A percentile compares a stretch with the other conserved stretches of the same genome.
Conservation (phyloP, 2,329 filamentous ascomycete species). For the Lachnellula hyalina region DNA sequence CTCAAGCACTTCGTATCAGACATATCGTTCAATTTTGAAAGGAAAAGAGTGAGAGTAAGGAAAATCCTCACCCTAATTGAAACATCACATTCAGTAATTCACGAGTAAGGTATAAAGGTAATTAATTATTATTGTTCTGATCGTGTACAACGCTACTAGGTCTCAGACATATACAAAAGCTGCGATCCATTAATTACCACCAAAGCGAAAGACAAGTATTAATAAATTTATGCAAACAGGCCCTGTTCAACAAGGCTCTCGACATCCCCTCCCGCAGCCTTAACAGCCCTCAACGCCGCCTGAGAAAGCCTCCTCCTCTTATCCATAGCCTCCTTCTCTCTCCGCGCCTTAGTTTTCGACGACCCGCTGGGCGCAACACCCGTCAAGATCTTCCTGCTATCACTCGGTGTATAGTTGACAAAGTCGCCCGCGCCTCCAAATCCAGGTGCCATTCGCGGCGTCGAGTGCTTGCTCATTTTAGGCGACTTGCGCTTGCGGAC, state of each 20-base stretch:
- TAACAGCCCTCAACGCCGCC: conserved; percentile 62
- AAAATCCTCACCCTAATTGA: too few species aligned
- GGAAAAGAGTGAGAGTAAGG: too few species aligned
- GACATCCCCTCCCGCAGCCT: conserved; percentile 65
- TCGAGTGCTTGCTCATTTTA: conserved; percentile 22
- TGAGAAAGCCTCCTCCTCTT: conserved; percentile 64
- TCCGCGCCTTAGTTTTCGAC: conserved; percentile 87
- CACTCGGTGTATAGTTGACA: conserved; percentile 83
- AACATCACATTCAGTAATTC: too few species aligned
- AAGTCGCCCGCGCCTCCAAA: conserved; percentile 51
- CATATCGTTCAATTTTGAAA: too few species aligned
- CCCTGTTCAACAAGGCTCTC: conserved; percentile 47
- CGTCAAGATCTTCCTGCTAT: conserved; percentile 73
- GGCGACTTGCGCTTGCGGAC: conserved; percentile 24
- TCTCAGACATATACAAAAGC: background rate
- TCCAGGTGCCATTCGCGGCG: conserved; percentile 34
- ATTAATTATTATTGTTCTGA: background rate
- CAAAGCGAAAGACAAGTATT: background rate
- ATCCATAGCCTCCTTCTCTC: conserved; percentile 83
- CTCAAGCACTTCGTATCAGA: too few species aligned
- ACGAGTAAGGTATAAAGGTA: background rate
- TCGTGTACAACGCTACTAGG: background rate
- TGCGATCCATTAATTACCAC: background rate
- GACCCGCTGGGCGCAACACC: conserved; percentile 89
- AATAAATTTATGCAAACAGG: conserved; percentile 33